Percentiles rank a stretch among this genome's conserved stretches.
These are phyloP conservation scores for Suaeda aralocaspica DNA, from an alignment of 148 eudicot species.

Conservation along the genomic window DNA sequence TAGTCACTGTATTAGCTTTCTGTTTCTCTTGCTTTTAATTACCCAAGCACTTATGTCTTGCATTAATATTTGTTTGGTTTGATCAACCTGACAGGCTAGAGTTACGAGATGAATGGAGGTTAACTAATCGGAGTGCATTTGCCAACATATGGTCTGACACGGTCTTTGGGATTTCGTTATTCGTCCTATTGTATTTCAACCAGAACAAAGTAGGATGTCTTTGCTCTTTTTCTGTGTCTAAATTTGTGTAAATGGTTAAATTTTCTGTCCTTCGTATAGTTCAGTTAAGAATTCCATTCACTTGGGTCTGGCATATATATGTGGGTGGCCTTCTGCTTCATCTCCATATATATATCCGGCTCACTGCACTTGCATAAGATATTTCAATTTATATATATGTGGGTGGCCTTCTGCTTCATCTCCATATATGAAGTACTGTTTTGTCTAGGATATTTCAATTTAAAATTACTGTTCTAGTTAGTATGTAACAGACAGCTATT, in stretches of 20 bases:
- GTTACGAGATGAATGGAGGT: conserved; percentile 77
- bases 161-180: conserved; percentile 75
- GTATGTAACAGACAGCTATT: no score
- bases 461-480: no score
- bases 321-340: conserved; percentile 4
- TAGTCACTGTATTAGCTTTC: background rate
- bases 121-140: conserved; percentile 83
- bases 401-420: conserved; percentile 8
- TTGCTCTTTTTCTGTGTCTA: conserved; percentile 1
- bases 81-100: conserved; percentile 56
- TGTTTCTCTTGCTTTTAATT: background rate
- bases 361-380: background rate
- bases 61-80: conserved; percentile 10
- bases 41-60: background rate
- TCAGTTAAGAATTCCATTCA: background rate
- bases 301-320: background rate
- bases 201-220: conserved; percentile 65
- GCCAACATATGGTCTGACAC: conserved; percentile 94
- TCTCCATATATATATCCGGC: background rate
- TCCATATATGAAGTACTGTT: background rate
- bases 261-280: background rate
- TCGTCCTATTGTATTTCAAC: conserved; percentile 76
- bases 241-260: background rate
- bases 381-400: background rate
- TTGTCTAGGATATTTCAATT: background rate